phyloP scores from a whole-genome alignment of 2,329 filamentous ascomycete species.

The Ophiocordyceps unilateralis region DNA sequence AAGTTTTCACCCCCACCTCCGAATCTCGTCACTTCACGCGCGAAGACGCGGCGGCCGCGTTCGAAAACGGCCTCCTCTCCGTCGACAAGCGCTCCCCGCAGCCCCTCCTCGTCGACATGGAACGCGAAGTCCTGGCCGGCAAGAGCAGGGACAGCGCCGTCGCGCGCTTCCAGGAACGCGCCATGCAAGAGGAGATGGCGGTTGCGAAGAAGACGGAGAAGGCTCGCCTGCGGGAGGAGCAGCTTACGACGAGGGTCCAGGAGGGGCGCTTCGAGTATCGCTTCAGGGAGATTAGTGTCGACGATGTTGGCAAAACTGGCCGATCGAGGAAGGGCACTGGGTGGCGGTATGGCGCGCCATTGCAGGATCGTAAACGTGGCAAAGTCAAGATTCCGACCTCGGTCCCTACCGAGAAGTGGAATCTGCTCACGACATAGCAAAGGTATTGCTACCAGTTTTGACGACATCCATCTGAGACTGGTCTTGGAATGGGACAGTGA shows the following conservation, averaged over 20 bases:
- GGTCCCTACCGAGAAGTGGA: conserved; percentile 21
- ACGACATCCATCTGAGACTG: not conserved
- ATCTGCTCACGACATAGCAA: conserved; percentile 2
- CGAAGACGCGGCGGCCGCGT: conserved; percentile 47
- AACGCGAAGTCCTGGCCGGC: conserved; percentile 26
- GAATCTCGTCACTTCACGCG: conserved; percentile 48
- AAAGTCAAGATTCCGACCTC: conserved; percentile 49
- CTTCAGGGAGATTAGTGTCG: conserved; percentile 41
- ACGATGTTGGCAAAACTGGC: conserved; percentile 36
- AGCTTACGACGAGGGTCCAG: conserved; percentile 24
- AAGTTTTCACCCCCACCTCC: conserved; percentile 46
- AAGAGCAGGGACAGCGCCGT: conserved; percentile 18
- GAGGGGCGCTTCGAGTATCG: conserved; percentile 43
- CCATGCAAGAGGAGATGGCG: conserved; percentile 24
- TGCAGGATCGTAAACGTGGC: conserved; percentile 45
- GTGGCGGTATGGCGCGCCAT: conserved; percentile 46
- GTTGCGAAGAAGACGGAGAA: conserved; percentile 16
- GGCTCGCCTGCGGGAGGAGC: conserved; percentile 18
- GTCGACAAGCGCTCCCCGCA: conserved; percentile 45
- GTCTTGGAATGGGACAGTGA: too few species aligned
- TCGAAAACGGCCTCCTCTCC: conserved; percentile 40
- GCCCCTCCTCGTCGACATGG: conserved; percentile 40
- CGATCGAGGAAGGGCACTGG: conserved; percentile 34
- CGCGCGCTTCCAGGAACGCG: conserved; percentile 22
- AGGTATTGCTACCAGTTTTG: too few species aligned